Base-by-base conservation (phyloP, 2,329 filamentous ascomycete species). In the Claviceps sp. region DNA sequence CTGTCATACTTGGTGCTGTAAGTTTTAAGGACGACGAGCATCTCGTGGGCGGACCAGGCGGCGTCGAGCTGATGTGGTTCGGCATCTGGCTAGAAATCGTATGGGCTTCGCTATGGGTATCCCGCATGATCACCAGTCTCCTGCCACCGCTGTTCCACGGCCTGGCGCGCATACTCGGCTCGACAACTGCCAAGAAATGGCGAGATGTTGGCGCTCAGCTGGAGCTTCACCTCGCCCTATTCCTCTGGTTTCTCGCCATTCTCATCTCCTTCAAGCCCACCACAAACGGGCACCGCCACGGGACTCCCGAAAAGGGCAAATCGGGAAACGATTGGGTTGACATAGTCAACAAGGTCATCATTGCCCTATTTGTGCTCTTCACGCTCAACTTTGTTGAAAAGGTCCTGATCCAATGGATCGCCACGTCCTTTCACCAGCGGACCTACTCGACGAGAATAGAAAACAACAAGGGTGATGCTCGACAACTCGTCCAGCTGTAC, bases 51-150 rank as follows among this genome's bases (percentile, higher is more conserved):
- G 76, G 76, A 1, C 77, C 85, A 2, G 89, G 89, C 1, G 88
- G 85, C 19, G 89, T 95, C 0, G 63, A 81, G 56, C 71, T 96
- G 45, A 72, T 89, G 54, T 97, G 91, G 91, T 96, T 97, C 63
- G 87, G 87, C 34, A 89, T 96, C 56, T 97, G 91, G 91, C 76
- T 96, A 17, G 87, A 95, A 66, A 88, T 95, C 43, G 77, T 96
- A 26, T 97, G 91, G 91, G 75, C 91, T 56, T 89, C 89, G 0
- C 74, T 96, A 0, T 97, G 91, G 91, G 84, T 85, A 19, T 85
- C 75, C 1, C 72, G 77, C 13, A 77, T 80, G 62, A 58, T 74
- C 43, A 77, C 74, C 3, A 72, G 73, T 26, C 62, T 77, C 39
- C 66, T 80, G 57, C 77, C 77, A 0, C 66, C 63, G 26, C 52